Conservation (phyloP, 2,329 filamentous ascomycete species). For the Phyllosticta capitalensis region DNA sequence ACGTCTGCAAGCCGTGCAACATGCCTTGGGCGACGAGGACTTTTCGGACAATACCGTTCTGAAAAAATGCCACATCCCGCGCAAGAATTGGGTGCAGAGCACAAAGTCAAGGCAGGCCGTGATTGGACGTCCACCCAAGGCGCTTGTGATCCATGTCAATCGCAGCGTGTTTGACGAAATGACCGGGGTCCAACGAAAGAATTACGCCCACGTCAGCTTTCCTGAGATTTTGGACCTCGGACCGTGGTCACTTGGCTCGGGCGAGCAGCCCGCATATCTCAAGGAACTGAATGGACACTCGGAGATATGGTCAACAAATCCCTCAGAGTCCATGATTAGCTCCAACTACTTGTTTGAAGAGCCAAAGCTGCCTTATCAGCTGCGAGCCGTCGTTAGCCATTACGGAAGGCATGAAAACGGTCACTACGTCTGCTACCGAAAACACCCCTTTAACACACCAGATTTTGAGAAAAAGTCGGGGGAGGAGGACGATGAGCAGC, state of each 20-base stretch:
- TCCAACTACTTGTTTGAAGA: neutral
- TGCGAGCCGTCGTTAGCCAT: slow-evolving; percentile 80
- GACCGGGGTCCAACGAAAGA: slow-evolving; percentile 74
- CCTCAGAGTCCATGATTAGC: slow-evolving; percentile 64
- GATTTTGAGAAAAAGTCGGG: slow-evolving; percentile 15
- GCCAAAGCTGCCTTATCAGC: slow-evolving; percentile 52
- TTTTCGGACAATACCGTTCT: slow-evolving; percentile 52
- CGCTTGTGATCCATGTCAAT: slow-evolving; percentile 80
- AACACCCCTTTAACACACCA: slow-evolving; percentile 40
- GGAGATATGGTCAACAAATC: slow-evolving; percentile 63
- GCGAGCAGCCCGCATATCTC: slow-evolving; percentile 15
- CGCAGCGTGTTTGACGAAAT: slow-evolving; percentile 81
- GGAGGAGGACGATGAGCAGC: neutral
- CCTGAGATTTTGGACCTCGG: slow-evolving; percentile 65
- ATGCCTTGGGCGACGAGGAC: slow-evolving; percentile 67
- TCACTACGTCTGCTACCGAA: slow-evolving; percentile 87
- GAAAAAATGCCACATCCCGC: slow-evolving; percentile 36
- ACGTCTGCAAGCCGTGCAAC: slow-evolving; percentile 56
- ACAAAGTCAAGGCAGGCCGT: slow-evolving; percentile 88
- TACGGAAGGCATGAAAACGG: slow-evolving; percentile 88
- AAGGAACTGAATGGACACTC: slow-evolving; percentile 25
- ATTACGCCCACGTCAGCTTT: slow-evolving; percentile 69
- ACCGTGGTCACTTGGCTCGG: slow-evolving; percentile 72
- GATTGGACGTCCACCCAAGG: slow-evolving; percentile 70
- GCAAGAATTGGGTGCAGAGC: slow-evolving; percentile 60